Percentiles rank a stretch among this genome's conserved stretches.
Conservation (phyloP, 2,329 filamentous ascomycete species). For the Verticillium klebahnii region DNA sequence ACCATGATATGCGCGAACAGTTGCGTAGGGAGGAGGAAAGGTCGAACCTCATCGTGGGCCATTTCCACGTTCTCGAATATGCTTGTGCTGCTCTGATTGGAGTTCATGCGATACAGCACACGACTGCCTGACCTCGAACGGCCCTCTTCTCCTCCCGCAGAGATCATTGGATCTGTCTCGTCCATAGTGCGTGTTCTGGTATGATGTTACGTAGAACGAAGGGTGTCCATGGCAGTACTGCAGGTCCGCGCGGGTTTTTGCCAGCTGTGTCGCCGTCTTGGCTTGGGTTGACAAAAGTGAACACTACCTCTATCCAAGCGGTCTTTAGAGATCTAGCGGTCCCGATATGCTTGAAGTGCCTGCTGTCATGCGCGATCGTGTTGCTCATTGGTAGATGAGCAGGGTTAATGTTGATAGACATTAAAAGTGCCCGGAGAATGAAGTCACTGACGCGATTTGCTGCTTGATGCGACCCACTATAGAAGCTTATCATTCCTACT, state of each 20-base stretch:
- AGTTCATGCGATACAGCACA: constrained; percentile 58
- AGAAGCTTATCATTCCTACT: not conserved
- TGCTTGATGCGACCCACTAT: not conserved
- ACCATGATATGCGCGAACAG: no score
- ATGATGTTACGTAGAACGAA: not conserved
- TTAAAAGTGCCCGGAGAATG: not conserved
- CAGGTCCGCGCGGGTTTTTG: not conserved
- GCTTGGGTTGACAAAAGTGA: not conserved
- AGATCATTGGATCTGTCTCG: not conserved
- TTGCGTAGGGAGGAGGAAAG: not conserved
- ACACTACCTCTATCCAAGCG: no score
- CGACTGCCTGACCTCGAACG: constrained; percentile 4
- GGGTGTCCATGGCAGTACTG: not conserved
- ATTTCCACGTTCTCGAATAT: constrained; percentile 97
- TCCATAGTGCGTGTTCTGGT: not conserved
- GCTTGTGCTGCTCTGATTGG: constrained; percentile 70
- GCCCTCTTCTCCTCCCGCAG: not conserved
- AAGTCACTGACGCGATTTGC: not conserved
- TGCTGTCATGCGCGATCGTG: not conserved
- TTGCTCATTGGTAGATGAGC: not conserved
- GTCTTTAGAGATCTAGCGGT: no score
- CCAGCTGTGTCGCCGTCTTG: not conserved
- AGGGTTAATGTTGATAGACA: not conserved
- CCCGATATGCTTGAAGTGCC: not conserved
- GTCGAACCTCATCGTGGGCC: constrained; percentile 82